Evolutionary conservation across 1,284 basidiomycete species (phyloP), one percentile per base, ranked within the genome.

Genomic region (Apiotrichum sp.): DNA sequence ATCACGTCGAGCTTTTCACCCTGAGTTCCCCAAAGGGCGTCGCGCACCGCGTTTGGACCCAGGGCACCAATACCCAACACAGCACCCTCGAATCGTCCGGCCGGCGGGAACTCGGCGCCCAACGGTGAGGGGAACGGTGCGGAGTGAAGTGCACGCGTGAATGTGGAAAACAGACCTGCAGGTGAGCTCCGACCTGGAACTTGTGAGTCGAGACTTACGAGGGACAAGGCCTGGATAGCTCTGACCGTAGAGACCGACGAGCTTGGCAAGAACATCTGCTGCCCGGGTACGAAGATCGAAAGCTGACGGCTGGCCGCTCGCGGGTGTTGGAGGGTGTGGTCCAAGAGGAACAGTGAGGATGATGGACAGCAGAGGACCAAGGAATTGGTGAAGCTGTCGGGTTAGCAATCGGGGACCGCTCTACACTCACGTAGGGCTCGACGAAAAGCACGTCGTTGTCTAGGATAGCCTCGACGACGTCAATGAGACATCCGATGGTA

Each of bases 361-460:
- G 59, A 88, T 87, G 3, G 93, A 95, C 32, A 98, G 84, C 42
- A 97, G 83, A 0, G 93, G 87, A 0, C 93, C 93, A 10, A 98
- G 83, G 47, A 98, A 82, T 86, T 98, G 95, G 69, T 98, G 95
- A 4, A 98, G 80, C 88, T 95, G 66, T 22, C 22, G 22, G 22
- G 22, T 22, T 22, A 22, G 22, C 22, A 22, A 22, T 22, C 35
- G 6, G 11, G n/a, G 9, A 32, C 22, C 22, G 22, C 7, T 43
- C 10, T 40, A 2, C 33, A 82, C 89, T 75, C 69, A 95, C 90
- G 70, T 96, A 98, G 46, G 93, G 95, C 76, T 98, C 95, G 33
- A 98, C 84, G 68, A 95, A 97, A n/a, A 98, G 77, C 2, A 86
- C 87, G 52, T 80, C 81, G 72, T 93, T 98, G 63, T 88, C 86